A percentile compares a stretch with the other conserved stretches of the same genome.
Evolutionary conservation across 768 basidiomycete species (phyloP).

Genomic region (Pilatotrama ljubarskyi): DNA sequence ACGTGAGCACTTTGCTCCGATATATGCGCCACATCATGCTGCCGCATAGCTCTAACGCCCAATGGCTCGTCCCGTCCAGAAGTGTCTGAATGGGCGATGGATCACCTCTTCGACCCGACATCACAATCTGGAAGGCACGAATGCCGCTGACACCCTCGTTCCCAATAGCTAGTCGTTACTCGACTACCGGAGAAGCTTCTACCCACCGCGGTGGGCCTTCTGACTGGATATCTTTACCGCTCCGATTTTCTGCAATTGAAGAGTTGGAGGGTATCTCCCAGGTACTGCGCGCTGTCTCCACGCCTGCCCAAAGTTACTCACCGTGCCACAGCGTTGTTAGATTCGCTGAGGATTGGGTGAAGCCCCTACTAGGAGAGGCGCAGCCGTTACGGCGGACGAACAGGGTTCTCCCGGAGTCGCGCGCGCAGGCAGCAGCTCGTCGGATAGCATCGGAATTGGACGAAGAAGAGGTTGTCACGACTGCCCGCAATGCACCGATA

Average conservation of each 20-base stretch:
- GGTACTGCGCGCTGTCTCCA: conserved; percentile 6
- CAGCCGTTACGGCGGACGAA: conserved; percentile 65
- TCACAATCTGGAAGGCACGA: not conserved
- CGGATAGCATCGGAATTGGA: conserved; percentile 27
- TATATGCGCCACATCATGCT: not conserved
- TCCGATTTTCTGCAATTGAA: conserved; percentile 81
- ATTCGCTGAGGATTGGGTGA: conserved; percentile 57
- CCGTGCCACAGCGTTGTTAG: conserved; percentile 36
- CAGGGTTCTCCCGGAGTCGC: conserved; percentile 68
- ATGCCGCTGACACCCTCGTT: not conserved
- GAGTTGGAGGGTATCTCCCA: conserved; percentile 68
- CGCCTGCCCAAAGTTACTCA: not conserved
- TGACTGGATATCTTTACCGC: conserved; percentile 78
- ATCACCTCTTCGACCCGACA: not conserved
- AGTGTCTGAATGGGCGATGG: not conserved
- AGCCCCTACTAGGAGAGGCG: conserved; percentile 67
- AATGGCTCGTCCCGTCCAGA: not conserved
- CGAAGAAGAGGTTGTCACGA: conserved; percentile 66
- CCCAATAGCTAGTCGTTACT: conserved; percentile 64
- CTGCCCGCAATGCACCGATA: conserved; percentile 43
- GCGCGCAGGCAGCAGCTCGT: conserved; percentile 25
- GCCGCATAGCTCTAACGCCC: not conserved
- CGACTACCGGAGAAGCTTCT: conserved; percentile 66
- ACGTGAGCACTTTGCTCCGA: not conserved
- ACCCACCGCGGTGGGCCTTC: conserved; percentile 61